Conservation (phyloP, 495 filamentous ascomycete species). For the Neurospora cerealis region DNA sequence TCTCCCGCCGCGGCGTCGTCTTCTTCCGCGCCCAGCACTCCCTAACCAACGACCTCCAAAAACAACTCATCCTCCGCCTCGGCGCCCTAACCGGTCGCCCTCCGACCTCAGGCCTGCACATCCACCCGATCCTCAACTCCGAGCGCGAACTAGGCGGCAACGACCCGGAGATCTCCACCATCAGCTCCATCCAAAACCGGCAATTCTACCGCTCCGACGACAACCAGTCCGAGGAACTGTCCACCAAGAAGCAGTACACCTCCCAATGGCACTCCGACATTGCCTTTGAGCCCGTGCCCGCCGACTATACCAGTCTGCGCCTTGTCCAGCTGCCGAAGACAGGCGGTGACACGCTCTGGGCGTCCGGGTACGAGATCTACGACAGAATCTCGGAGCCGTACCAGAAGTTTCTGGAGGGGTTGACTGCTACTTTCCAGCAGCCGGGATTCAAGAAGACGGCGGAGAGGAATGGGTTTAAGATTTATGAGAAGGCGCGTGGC, state of each 20-base stretch:
- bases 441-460: conserved; percentile 47
- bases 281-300: conserved; percentile 51
- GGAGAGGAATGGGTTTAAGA: conserved; percentile 38
- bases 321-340: conserved; percentile 51
- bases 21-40: conserved; percentile 67
- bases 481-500: conserved; percentile 50
- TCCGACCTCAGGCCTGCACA: conserved; percentile 51
- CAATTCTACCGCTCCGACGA: conserved; percentile 35
- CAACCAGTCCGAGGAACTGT: conserved; percentile 7
- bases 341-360: conserved; percentile 55
- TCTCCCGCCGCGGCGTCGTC: conserved; percentile 70
- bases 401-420: conserved; percentile 54
- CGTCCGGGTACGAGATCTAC: conserved; percentile 64
- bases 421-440: conserved; percentile 56
- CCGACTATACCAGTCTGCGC: conserved; percentile 53
- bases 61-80: conserved; percentile 52
- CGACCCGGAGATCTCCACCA: conserved; percentile 66
- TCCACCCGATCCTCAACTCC: conserved; percentile 59
- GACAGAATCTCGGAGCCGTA: conserved; percentile 57
- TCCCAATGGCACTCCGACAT: conserved; percentile 56
- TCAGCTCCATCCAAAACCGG: conserved; percentile 49
- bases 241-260: conserved; percentile 26
- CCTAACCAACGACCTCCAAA: conserved; percentile 37
- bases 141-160: conserved; percentile 46
- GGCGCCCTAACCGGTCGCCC: conserved; percentile 57